Base-by-base conservation (phyloP, 164 flowering plant species). In the Cinnamomum chago region DNA sequence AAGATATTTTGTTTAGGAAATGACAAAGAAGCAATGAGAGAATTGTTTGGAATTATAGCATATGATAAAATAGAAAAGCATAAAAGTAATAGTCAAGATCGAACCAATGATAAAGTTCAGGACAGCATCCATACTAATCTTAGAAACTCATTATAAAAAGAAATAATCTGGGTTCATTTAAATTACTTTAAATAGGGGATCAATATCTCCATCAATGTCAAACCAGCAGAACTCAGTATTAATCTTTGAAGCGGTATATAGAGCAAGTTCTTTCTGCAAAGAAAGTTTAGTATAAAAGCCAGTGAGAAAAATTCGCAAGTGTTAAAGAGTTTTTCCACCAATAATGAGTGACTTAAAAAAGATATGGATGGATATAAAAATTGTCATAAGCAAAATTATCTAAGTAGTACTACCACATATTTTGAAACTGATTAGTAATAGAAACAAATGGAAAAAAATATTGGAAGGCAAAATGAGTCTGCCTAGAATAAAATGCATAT, bases 131-230 rank as follows among this genome's bases (percentile, higher is more conserved):
- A 5, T 55, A 55, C 20, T 55, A 15, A 55, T 55, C 60, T 18
- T 40, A 40, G 60, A 15, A 55, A 55, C 60, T 64, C 68, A 65
- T 1, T 66, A 50, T 30, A 11, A 68, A 12, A 50, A 74, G 20
- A 78, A 14, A 50, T 13, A 40, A 40, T 40, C 47, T 7, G 47
- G 68, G 11, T 40, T 69, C 68, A 17, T 35, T 15, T 13, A 50
- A 12, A 51, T 79, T 85, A 95, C 99, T 95, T 95, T 95, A 80
- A 95, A 95, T 33, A 95, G 86, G 71, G 99, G 93, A 86, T 93
- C 88, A 75, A 95, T 84, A 78, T 93, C 98, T 14, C 86, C 91
- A 85, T 95, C 99, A 78, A 93, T 89, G 78, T 95, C 94, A 88
- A 95, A 95, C 94, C 88, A 87, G 82, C 86, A 83, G 73, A 95